Evolutionary conservation across 306 rosid species (phyloP), one percentile per base, ranked within the genome.

Genomic region (Bauhinia variegata): DNA sequence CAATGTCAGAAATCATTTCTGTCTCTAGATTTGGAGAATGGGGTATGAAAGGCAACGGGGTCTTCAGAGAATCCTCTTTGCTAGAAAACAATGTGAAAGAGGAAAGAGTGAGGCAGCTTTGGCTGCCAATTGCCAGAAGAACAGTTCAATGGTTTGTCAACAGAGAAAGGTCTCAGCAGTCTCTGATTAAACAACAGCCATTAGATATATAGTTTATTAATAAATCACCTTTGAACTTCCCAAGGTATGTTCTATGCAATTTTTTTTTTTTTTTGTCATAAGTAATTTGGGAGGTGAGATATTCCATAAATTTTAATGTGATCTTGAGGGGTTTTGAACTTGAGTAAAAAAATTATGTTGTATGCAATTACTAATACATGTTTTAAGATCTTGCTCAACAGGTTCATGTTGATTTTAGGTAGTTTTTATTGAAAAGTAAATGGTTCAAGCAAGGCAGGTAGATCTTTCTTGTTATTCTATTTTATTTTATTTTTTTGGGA

Each of bases 91-190:
- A 65, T 70, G 78, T 65, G 7, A 84, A 67, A 72, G 91, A 84
- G 69, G 96, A 89, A 71, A 89, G 85, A 72, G 54, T 14, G 54
- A 83, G 97, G 68, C 81, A 78, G 67, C 73, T 80, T 76, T 93
- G 98, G 98, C 79, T 81, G 66, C 93, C 96, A 30, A 89, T 93
- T 73, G 97, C 97, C 1, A 81, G 67, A 81, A 89, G 81, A 86
- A 93, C 98, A 79, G 95, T 83, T 52, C 88, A 74, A 57, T 89
- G 96, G 98, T 93, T 83, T 89, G 96, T 87, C 69, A 89, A 84
- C 15, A 84, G 98, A 88, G 97, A 88, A 73, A 80, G 23, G 59
- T n/a, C n/a, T n/a, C n/a, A 89, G 87, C n/a, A n/a, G 57, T 63
- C 88, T 68, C 86, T 73, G 55, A 74, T 71, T 14, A 64, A 72